Evolutionary conservation across 179 eudicot genomes (phyloP), one percentile per base, ranked within the genome.

Genomic region (Patellifolia procumbens): DNA sequence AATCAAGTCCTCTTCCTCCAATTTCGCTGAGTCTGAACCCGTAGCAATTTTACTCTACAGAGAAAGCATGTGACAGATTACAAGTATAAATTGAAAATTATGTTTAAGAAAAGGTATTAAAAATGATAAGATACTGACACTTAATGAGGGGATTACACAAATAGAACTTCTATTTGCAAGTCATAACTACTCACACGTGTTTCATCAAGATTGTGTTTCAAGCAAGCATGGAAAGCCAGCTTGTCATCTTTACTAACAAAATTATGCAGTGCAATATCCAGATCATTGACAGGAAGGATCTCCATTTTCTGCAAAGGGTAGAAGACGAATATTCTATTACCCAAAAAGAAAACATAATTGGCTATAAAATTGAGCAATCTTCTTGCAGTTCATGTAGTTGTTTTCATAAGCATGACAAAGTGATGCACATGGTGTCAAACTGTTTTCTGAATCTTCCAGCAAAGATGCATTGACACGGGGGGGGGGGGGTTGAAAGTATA

Each of bases 201-300:
- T 87, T 95, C 98, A 52, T 90, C 88, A 68, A 95, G 91, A 84
- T 91, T 95, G 89, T 93, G 92, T 73, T 87, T 89, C 83, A 95
- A 74, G 76, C 99, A 95, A 55, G 98, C 79, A 84, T 91, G 86
- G 74, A 95, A 95, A 74, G 99, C 99, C 91, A 86, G 81, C 72
- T 89, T 91, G 85, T 95, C 99, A 80, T 95, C 99, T 88, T 95
- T 95, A 86, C 85, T 93, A 31, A 95, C 94, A 83, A 95, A 95
- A 86, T 93, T 87, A 76, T 95, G 99, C 48, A 95, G 79, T 65
- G 99, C 99, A 81, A 87, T 92, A 81, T 95, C 98, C 87, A 95
- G 83, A 86, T 95, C 99, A 81, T 88, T 91, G 68, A 93, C 97
- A 8, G 99, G 99, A 77, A 95, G 97, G 81, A 95, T 90, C 92